phyloP scores from a whole-genome alignment of 768 basidiomycete species.

The Xanthoconium purpureum region DNA sequence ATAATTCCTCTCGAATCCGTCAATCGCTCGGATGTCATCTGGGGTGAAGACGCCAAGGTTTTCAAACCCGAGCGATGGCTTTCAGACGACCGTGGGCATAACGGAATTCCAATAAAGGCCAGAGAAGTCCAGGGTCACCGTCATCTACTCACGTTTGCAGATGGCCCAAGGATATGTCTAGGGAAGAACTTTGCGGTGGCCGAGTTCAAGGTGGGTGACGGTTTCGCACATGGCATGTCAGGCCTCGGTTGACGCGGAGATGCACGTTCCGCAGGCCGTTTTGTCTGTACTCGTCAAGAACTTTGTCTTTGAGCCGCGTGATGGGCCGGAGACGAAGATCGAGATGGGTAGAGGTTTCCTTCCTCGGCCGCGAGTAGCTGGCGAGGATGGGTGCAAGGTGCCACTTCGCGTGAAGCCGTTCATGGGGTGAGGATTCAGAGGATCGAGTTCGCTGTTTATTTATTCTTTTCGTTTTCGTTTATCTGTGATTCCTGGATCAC shows the following conservation, averaged over 20 bases:
- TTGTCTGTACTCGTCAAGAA: slow-evolving; percentile 41
- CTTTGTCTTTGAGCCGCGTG: slow-evolving; percentile 35
- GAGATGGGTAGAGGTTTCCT: slow-evolving; percentile 14
- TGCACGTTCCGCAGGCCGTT: slow-evolving; percentile 33
- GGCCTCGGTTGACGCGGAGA: too few relatives aligned
- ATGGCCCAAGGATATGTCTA: slow-evolving; percentile 50
- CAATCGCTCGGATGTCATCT: slow-evolving; percentile 50
- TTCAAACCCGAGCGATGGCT: slow-evolving; percentile 70
- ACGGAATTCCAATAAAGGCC: slow-evolving; percentile 26
- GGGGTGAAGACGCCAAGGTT: slow-evolving; percentile 57
- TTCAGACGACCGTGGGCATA: slow-evolving; percentile 10
- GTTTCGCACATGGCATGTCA: neutral
- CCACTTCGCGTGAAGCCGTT: slow-evolving; percentile 26
- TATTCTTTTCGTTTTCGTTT: too few relatives aligned
- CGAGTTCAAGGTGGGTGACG: slow-evolving; percentile 34
- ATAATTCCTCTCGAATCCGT: slow-evolving; percentile 42
- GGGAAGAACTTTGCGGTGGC: slow-evolving; percentile 48
- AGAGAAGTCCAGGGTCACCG: slow-evolving; percentile 47
- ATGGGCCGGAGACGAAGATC: slow-evolving; percentile 34
- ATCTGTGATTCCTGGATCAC: too few relatives aligned
- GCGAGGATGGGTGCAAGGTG: slow-evolving; percentile 24
- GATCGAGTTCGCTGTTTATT: too few relatives aligned
- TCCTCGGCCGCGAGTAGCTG: slow-evolving; percentile 14
- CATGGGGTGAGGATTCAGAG: neutral
- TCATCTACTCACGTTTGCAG: slow-evolving; percentile 49